A percentile compares a stretch with the other conserved stretches of the same genome.
Evolutionary conservation across 495 filamentous ascomycete genomes (phyloP).

Genomic region (Aspergillus panamensis): DNA sequence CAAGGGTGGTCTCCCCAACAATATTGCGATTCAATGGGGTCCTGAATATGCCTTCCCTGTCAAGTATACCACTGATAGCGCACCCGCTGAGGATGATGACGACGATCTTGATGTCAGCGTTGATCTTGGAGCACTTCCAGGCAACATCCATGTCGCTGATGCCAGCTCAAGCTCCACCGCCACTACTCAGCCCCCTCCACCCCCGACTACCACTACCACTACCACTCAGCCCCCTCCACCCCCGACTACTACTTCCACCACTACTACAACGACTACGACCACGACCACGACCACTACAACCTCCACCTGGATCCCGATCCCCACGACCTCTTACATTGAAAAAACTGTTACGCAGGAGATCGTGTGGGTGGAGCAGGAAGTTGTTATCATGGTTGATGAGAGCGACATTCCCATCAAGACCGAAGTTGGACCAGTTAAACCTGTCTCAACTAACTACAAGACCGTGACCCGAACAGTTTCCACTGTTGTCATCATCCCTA

Average conservation of each 20-base stretch:
- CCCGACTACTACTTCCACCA: neutral
- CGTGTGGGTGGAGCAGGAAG: conserved; percentile 36
- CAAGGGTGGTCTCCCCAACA: conserved; percentile 49
- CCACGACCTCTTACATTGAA: conserved; percentile 26
- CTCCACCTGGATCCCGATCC: conserved; percentile 24
- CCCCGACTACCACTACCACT: neutral
- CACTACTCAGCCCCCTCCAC: neutral
- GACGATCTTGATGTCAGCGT: conserved; percentile 9
- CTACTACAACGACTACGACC: conserved; percentile 1
- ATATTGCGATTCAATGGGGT: conserved; percentile 49
- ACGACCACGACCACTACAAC: conserved; percentile 5
- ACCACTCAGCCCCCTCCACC: neutral
- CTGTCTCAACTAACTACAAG: conserved; percentile 21
- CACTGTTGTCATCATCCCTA: conserved; percentile 28
- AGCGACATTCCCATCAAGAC: conserved; percentile 28
- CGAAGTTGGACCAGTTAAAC: conserved; percentile 19
- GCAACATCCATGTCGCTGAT: conserved; percentile 8
- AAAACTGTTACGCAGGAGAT: conserved; percentile 33
- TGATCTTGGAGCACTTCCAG: conserved; percentile 10
- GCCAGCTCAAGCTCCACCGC: neutral
- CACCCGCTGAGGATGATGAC: conserved; percentile 5
- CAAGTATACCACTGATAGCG: conserved; percentile 16
- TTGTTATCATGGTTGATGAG: conserved; percentile 36
- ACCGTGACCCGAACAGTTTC: conserved; percentile 18
- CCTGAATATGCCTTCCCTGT: conserved; percentile 46